Base-by-base conservation (phyloP, 2,329 filamentous ascomycete species). In the Aspergillus sp. region DNA sequence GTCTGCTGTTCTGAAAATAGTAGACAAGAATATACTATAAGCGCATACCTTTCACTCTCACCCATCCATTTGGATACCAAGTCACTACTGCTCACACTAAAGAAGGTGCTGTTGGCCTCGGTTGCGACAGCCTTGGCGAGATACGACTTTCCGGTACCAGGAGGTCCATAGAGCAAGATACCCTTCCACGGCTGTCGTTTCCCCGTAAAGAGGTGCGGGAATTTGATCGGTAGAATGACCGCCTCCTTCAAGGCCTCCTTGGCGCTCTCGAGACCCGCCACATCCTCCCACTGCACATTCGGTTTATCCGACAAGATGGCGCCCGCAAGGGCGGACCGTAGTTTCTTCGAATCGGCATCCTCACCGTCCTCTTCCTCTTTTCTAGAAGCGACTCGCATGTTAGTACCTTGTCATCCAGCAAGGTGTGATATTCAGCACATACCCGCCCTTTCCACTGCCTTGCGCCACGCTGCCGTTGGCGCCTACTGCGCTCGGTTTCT, bases 11-110 rank as follows among this genome's bases (percentile, higher is more conserved):
- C 29, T 12, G 11, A 39, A 32, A 14, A 16, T 18, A 42, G 14
- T 20, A 53, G 12, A n/a, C 9, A 14, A 7, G n/a, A 22, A 31
- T 24, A 24, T 4, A 24, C 6, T 24, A 24, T 3, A 24, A 66
- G 14, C 12, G 10, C 82, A 52, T 80, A 96, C 91, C 92, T 87
- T 86, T 99, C 95, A 82, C 91, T 96, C 79, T 99, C 95, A 81
- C 95, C 95, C 95, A 99, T 99, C 95, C 95, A 99, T 75, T 99
- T 99, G 76, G 92, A 96, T 62, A 99, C 95, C 77, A 99, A 77
- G 75, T 99, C 95, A 73, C 92, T 96, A 83, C 91, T 96, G 79
- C 91, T 96, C 66, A 99, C 94, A 72, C 92, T 97, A 84, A 99
- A 99, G 75, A 99, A 99, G 3, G 95, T 98, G 78, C 93, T 97